Conservation (phyloP, 441 rosid genomes). For the Erysimum pusillum region DNA sequence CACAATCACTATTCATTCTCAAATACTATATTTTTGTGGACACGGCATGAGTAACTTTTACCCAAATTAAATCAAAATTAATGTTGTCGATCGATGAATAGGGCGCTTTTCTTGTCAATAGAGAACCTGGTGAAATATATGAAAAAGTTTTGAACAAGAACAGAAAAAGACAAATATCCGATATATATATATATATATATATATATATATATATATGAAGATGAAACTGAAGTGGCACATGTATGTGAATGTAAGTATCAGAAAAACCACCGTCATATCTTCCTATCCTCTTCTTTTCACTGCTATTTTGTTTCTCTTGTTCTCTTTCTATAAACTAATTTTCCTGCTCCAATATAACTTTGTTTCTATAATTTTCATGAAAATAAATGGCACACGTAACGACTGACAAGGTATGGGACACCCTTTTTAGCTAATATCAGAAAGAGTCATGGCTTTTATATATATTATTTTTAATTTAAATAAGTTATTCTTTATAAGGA, state of each 20-base stretch:
- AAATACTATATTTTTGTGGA: background rate
- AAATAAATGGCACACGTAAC: conserved; percentile 30
- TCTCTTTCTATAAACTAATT: background rate
- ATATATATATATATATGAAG: background rate
- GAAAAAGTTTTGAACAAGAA: background rate
- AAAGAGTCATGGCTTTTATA: no score
- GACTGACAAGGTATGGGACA: conserved; percentile 23
- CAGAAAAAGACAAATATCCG: background rate
- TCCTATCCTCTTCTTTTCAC: background rate
- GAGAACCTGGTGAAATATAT: conserved; percentile 11
- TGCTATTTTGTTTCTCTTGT: no score
- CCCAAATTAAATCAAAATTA: background rate
- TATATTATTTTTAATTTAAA: no score
- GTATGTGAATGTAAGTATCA: background rate
- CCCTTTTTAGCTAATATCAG: background rate
- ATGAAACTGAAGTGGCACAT: background rate
- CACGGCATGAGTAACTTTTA: background rate
- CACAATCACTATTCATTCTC: no score
- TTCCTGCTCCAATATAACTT: background rate
- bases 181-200: background rate
- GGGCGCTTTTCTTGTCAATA: background rate
- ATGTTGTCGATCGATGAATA: background rate
- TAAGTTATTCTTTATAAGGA: no score
- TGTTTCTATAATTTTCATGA: background rate
- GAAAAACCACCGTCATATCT: background rate